phyloP scores from a whole-genome alignment of 2,329 filamentous ascomycete species.

The Metarhizium album region DNA sequence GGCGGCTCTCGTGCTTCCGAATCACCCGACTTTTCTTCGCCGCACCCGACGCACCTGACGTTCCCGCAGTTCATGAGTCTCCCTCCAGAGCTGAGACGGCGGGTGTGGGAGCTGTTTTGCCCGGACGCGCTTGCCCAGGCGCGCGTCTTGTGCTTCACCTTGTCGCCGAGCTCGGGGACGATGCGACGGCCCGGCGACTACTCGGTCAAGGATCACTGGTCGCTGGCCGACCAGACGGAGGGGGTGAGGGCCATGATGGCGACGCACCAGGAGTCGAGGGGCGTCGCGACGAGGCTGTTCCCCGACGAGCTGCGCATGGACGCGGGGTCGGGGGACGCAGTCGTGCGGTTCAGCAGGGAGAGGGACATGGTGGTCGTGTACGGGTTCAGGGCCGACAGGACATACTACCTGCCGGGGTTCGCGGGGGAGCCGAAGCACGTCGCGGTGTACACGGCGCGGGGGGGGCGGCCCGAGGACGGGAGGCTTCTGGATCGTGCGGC shows the following conservation, averaged over 20 bases:
- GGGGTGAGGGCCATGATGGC: constrained; percentile 20
- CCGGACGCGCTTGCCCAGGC: constrained; percentile 14
- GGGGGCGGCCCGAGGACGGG: no score
- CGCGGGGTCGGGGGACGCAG: constrained; percentile 11
- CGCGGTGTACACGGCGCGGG: constrained; percentile 11
- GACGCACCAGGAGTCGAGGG: constrained; percentile 25
- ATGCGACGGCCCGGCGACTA: constrained; percentile 6
- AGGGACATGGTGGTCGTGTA: constrained; percentile 21
- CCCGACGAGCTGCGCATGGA: constrained; percentile 23
- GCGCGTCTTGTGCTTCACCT: constrained; percentile 12
- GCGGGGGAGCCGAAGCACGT: constrained; percentile 19
- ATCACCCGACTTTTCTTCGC: background rate
- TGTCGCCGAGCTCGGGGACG: constrained; percentile 1
- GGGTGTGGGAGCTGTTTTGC: constrained; percentile 24
- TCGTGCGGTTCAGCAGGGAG: constrained; percentile 19
- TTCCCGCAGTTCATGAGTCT: constrained; percentile 18
- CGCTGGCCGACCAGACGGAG: constrained; percentile 18
- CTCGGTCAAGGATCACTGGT: constrained; percentile 13
- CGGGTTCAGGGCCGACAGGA: background rate
- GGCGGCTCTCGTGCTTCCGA: background rate
- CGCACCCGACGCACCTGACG: background rate
- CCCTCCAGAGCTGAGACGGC: constrained; percentile 23
- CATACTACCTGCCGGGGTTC: constrained; percentile 16
- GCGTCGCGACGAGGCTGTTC: constrained; percentile 18
- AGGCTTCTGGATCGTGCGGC: background rate